Conservation (phyloP, 1,284 basidiomycete species). For the Coniferiporia sulphurascens region DNA sequence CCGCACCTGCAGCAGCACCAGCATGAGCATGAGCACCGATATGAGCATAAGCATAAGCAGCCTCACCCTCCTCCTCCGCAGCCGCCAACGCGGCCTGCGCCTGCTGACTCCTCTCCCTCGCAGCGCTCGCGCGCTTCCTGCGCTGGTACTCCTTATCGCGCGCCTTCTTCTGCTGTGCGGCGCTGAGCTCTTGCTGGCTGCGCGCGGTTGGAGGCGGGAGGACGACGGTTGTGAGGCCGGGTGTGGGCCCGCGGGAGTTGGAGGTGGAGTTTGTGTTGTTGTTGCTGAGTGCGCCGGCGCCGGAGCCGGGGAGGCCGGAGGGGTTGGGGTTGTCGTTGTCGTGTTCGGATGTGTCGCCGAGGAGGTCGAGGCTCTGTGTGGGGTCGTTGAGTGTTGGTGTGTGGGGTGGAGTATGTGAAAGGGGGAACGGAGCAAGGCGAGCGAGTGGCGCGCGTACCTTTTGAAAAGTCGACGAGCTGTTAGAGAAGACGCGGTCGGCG, state of each 20-base stretch:
- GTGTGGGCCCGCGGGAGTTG: constrained; percentile 46
- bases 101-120: background rate
- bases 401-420: background rate
- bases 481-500: constrained; percentile 74
- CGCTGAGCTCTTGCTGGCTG: constrained; percentile 48
- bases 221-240: constrained; percentile 66
- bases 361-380: constrained; percentile 61
- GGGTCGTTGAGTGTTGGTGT: background rate
- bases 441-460: constrained; percentile 43
- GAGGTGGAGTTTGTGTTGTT: no score
- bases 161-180: constrained; percentile 69
- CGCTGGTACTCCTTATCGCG: constrained; percentile 72
- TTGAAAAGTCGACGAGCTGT: constrained; percentile 66
- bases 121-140: constrained; percentile 56
- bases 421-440: background rate
- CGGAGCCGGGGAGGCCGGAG: no score
- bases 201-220: constrained; percentile 58
- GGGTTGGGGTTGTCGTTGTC: constrained; percentile 28
- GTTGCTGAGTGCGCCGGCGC: no score
- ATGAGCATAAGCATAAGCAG: no score
- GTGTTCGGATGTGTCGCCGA: constrained; percentile 56
- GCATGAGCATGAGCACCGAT: no score
- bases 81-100: no score
- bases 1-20: no score
- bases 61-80: no score